Conservation (phyloP, 192 early-diverging fungal genomes). For the Entomortierella chlamydospora region DNA sequence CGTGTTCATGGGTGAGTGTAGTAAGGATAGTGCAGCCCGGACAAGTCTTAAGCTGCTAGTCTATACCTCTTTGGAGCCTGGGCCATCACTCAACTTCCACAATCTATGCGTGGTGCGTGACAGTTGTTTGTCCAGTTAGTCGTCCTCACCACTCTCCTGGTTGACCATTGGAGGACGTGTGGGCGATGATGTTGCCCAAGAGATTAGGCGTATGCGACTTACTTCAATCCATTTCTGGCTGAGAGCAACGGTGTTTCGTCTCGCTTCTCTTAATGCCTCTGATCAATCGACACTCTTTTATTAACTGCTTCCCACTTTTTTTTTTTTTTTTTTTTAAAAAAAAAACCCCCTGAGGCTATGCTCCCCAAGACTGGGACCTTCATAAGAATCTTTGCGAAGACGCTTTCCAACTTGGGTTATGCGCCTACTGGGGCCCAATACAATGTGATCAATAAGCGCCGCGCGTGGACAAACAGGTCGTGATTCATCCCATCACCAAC, state of each 20-base stretch:
- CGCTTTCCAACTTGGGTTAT: too few species aligned
- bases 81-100: conserved; percentile 35
- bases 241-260: neutral
- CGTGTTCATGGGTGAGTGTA: conserved; percentile 45
- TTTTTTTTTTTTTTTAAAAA: too few species aligned
- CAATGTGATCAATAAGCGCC: too few species aligned
- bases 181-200: conserved; percentile 46
- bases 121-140: conserved; percentile 42
- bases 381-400: too few species aligned
- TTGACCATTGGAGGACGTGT: conserved; percentile 39
- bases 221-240: conserved; percentile 49
- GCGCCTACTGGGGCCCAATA: too few species aligned
- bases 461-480: too few species aligned
- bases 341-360: too few species aligned
- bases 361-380: too few species aligned
- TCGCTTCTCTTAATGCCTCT: too few species aligned
- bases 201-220: conserved; percentile 49
- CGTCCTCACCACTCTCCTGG: conserved; percentile 39
- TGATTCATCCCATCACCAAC: too few species aligned
- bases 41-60: conserved; percentile 54
- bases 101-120: conserved; percentile 54
- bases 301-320: too few species aligned
- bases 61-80: conserved; percentile 51
- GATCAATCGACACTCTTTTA: too few species aligned
- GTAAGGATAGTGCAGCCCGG: conserved; percentile 53